Evolutionary conservation across 495 filamentous ascomycete species (phyloP), one percentile per base, ranked within the genome.

Genomic region (Penicillium macrosclerotiorum): DNA sequence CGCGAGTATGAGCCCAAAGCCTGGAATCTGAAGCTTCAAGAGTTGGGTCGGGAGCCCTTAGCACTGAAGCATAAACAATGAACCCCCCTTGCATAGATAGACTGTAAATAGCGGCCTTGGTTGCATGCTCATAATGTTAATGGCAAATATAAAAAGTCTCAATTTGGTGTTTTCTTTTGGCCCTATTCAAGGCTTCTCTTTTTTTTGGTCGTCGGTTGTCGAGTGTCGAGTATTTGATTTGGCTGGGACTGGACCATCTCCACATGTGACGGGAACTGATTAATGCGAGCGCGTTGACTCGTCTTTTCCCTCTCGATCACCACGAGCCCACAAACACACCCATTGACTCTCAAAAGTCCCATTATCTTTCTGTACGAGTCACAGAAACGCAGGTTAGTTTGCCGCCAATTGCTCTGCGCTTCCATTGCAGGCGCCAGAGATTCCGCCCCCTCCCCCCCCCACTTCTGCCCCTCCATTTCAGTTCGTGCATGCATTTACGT

Each of bases 1-100:
- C 55, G 36, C 60, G 57, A 25, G 71, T 57, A 14, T 64, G 55
- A 58, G n/a, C n/a, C 19, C 13, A 45, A 7, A 9, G 35, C 29
- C 41, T 33, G 22, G 26, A 32, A 19, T 45, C 17, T 26, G 36
- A 6, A n/a, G n/a, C n/a, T n/a, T n/a, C n/a, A n/a, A n/a, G n/a
- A n/a, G n/a, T n/a, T n/a, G n/a, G n/a, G n/a, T n/a, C n/a, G n/a
- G n/a, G n/a, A n/a, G n/a, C n/a, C n/a, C n/a, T n/a, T n/a, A n/a
- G n/a, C n/a, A n/a, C n/a, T n/a, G n/a, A n/a, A n/a, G n/a, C n/a
- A n/a, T n/a, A 25, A 29, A 31, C 14, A 9, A 29, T 6, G 23
- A 27, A n/a, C 22, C 13, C 23, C 32, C 23, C 29, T 51, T 42
- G 39, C 35, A 47, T 39, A n/a, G n/a, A 27, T 16, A 45, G 26